Evolutionary conservation across 2,329 filamentous ascomycete genomes (phyloP).

Genomic region (Xylariales sp.): DNA sequence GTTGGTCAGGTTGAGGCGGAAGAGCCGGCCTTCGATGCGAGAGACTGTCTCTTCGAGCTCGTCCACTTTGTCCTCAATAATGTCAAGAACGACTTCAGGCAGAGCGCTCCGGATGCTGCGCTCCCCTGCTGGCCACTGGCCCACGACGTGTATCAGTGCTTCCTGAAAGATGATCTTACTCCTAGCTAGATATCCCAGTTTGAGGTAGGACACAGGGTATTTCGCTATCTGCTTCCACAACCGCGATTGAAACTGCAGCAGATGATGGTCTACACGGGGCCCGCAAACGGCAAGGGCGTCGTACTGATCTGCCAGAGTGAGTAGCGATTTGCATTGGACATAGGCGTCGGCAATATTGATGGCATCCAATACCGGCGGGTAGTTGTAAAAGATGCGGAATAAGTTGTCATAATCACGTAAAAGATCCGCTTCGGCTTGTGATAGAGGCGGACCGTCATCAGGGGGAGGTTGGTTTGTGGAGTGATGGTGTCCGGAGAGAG

Average conservation of each 20-base stretch:
- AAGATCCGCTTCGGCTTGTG: conserved; percentile 65
- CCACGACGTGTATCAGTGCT: conserved; percentile 88
- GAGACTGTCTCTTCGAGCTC: conserved; percentile 81
- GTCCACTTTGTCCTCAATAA: conserved; percentile 93
- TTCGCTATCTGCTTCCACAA: conserved; percentile 97
- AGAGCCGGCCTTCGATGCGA: conserved; percentile 75
- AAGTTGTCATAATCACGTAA: conserved; percentile 93
- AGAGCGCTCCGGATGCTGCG: conserved; percentile 71
- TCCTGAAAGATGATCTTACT: conserved; percentile 82
- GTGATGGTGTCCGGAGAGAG: conserved; percentile 41
- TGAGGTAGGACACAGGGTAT: conserved; percentile 88
- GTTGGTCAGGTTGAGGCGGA: conserved; percentile 75
- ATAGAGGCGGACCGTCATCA: conserved; percentile 33
- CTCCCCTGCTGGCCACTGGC: conserved; percentile 83
- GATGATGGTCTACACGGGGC: conserved; percentile 86
- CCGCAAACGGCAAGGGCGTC: conserved; percentile 85
- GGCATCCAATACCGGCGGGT: conserved; percentile 73
- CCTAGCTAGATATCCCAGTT: conserved; percentile 79
- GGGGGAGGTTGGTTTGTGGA: conserved; percentile 12
- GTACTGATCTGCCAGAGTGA: conserved; percentile 90
- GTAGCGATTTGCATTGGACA: conserved; percentile 86
- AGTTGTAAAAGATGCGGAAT: conserved; percentile 94
- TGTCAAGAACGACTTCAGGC: conserved; percentile 72
- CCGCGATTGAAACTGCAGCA: conserved; percentile 84
- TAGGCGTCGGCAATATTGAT: conserved; percentile 91